phyloP scores from a whole-genome alignment of 192 early-diverging fungal species.

The Blastocladiella britannica region DNA sequence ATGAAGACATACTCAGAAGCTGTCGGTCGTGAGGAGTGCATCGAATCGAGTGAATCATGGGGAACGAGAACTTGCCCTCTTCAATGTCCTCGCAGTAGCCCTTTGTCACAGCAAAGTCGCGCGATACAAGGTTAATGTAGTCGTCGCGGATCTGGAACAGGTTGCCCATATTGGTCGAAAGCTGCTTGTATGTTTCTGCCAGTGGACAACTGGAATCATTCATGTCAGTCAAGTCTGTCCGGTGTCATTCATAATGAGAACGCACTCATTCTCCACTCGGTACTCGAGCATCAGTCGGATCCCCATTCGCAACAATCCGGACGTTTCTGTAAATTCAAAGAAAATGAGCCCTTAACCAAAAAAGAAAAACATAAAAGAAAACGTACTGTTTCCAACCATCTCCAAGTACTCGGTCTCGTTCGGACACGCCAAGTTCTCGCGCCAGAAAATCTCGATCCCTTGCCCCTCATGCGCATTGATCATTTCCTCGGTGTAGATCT shows the following conservation, averaged over 20 bases:
- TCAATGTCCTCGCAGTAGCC: slow-evolving; percentile 97
- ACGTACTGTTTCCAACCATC: slow-evolving; percentile 88
- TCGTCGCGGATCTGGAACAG: slow-evolving; percentile 97
- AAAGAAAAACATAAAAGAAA: neutral
- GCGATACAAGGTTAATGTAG: slow-evolving; percentile 79
- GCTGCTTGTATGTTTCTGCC: slow-evolving; percentile 45
- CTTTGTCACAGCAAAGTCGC: slow-evolving; percentile 75
- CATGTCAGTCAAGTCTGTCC: slow-evolving; percentile 6
- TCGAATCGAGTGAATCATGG: slow-evolving; percentile 71
- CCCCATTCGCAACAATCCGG: slow-evolving; percentile 79
- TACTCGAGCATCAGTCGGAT: slow-evolving; percentile 78
- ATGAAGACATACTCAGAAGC: slow-evolving; percentile 40
- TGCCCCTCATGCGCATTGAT: slow-evolving; percentile 82
- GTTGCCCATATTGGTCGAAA: slow-evolving; percentile 76
- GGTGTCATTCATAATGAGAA: neutral
- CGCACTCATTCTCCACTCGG: slow-evolving; percentile 18
- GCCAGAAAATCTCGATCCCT: slow-evolving; percentile 94
- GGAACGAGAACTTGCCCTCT: slow-evolving; percentile 97
- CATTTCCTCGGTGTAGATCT: slow-evolving; percentile 79
- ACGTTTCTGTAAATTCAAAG: slow-evolving; percentile 47
- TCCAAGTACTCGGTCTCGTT: slow-evolving; percentile 77
- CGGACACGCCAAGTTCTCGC: slow-evolving; percentile 76
- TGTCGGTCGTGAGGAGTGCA: slow-evolving; percentile 33
- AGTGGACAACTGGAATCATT: too few species aligned
- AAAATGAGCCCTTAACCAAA: neutral